Evolutionary conservation across 2,329 filamentous ascomycete species (phyloP), one percentile per base, ranked within the genome.

Genomic region (Hypoxylon sp.): DNA sequence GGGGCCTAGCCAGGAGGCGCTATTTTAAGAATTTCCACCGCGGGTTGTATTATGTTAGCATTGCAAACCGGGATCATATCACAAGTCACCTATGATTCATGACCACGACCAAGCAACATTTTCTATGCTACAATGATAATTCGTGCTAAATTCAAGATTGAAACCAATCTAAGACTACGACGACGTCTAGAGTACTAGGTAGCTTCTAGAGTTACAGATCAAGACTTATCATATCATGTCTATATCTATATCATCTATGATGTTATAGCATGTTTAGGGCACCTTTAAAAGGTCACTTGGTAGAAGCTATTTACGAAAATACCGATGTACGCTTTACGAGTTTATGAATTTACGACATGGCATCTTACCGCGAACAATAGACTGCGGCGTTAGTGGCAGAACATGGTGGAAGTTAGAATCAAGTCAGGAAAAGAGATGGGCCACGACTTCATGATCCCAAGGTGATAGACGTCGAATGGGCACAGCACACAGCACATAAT

Each of bases 361-460:
- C n/a, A 41, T 6, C n/a, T 41, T n/a, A 41, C 37, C 8, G 19
- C 2, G 37, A 17, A 13, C 5, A 48, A 19, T 17, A 48, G 22
- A 37, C 7, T 17, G 44, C 11, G 17, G 17, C 34, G 34, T 28
- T 32, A 47, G 17, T 13, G 41, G 17, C 4, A 26, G 46, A 47
- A 10, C 15, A 17, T 11, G 19, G 17, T n/a, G 15, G 26, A 15
- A 39, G 15, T 17, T 50, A 20, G 15, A 46, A 51, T 6, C 13
- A 50, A 41, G 15, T 43, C 32, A 62, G 20, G 11, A n/a, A 32
- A 54, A n/a, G n/a, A n/a, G n/a, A 44, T n/a, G 28, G 44, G 51
- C 22, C 46, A 65, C 56, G 53, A 26, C 64, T 67, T 59, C 59
- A 64, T 56, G 52, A 39, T 47, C 49, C 20, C 3, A 17, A 4